Conservation (phyloP, 1,284 basidiomycete genomes). For the Paramarasmius palmivorus region DNA sequence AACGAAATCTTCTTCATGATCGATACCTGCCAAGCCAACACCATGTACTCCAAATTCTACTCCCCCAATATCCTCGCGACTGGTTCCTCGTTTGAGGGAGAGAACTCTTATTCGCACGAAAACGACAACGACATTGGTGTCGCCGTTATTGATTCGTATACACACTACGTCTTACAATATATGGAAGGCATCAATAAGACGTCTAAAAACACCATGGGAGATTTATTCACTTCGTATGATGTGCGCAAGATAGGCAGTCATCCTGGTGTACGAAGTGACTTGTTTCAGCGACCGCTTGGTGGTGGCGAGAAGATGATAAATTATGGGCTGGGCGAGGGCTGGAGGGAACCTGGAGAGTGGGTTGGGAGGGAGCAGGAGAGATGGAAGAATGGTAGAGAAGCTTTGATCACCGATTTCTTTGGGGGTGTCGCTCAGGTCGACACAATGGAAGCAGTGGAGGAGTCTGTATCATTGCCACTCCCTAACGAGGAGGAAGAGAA, state of each 20-base stretch:
- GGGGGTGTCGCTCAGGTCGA: constrained; percentile 15
- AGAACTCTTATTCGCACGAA: constrained; percentile 97
- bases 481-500: no score
- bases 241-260: constrained; percentile 77
- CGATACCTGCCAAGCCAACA: constrained; percentile 98
- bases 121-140: constrained; percentile 94
- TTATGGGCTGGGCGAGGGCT: constrained; percentile 12
- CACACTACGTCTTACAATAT: constrained; percentile 88
- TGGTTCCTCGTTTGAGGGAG: constrained; percentile 84
- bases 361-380: constrained; percentile 8
- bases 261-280: constrained; percentile 84
- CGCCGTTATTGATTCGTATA: constrained; percentile 94
- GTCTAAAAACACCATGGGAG: constrained; percentile 76
- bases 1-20: constrained; percentile 98
- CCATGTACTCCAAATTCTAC: constrained; percentile 94
- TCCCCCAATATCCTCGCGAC: constrained; percentile 95
- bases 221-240: constrained; percentile 88
- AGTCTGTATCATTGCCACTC: no score
- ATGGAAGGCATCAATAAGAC: constrained; percentile 95
- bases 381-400: constrained; percentile 5
- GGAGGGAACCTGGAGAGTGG: constrained; percentile 14
- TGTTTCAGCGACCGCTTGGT: constrained; percentile 49
- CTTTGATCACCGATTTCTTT: constrained; percentile 16
- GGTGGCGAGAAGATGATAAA: constrained; percentile 4
- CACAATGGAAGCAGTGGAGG: not conserved